Conservation (phyloP, 306 rosid species). For the Pterocarpus macrocarpus region DNA sequence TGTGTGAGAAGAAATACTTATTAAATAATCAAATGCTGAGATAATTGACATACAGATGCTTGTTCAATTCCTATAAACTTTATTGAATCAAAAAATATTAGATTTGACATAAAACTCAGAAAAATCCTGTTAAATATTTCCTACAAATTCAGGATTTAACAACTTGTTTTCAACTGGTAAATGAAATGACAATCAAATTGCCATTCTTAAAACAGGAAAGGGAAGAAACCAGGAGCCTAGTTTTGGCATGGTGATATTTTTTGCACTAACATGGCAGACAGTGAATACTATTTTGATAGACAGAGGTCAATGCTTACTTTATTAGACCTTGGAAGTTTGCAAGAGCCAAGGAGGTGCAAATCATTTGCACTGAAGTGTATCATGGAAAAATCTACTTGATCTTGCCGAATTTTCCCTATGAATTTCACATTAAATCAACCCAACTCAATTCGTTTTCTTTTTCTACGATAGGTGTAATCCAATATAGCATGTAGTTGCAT, state of each 20-base stretch:
- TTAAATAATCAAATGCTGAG: no score
- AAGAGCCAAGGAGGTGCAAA: conserved; percentile 4
- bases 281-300: neutral
- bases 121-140: neutral
- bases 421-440: neutral
- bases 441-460: neutral
- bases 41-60: conserved; percentile 1
- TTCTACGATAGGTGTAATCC: conserved; percentile 2
- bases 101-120: neutral
- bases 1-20: no score
- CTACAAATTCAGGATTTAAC: neutral
- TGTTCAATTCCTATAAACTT: conserved; percentile 9
- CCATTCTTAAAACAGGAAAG: conserved; percentile 11
- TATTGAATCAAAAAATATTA: neutral
- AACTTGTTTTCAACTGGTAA: neutral
- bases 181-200: neutral
- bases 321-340: neutral
- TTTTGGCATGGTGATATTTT: neutral
- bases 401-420: neutral
- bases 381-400: neutral
- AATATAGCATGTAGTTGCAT: conserved; percentile 30
- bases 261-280: neutral
- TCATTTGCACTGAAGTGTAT: neutral
- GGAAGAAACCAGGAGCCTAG: conserved; percentile 5
- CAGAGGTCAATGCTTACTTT: neutral